Conservation (phyloP, 2,329 filamentous ascomycete genomes). For the Monosporascus sp. region DNA sequence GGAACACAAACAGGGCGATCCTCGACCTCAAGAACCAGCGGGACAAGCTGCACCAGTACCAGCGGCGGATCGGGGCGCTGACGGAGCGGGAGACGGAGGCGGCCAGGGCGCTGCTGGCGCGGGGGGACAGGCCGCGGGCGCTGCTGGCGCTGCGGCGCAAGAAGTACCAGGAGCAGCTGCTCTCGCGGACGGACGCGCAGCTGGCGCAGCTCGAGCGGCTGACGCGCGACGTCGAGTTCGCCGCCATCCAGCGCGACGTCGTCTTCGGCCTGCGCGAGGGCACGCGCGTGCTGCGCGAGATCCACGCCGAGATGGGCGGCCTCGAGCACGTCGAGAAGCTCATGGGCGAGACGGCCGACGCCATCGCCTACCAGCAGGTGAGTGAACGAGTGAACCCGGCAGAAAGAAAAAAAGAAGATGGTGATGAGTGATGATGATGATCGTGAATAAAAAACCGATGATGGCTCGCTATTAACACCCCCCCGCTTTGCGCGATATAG, state of each 20-base stretch:
- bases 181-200: constrained; percentile 86
- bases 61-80: constrained; percentile 79
- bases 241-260: constrained; percentile 94
- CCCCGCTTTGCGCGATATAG: constrained; percentile 36
- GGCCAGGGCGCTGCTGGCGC: constrained; percentile 74
- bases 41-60: constrained; percentile 95
- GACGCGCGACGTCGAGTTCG: constrained; percentile 88
- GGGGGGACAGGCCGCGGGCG: constrained; percentile 75
- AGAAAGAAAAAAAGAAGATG: too few species aligned
- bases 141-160: constrained; percentile 86
- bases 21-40: constrained; percentile 97
- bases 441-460: too few species aligned
- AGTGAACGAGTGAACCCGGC: not conserved
- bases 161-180: constrained; percentile 91
- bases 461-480: not conserved
- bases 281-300: constrained; percentile 81
- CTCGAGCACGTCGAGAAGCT: constrained; percentile 91
- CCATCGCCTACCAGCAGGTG: constrained; percentile 85
- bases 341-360: constrained; percentile 88
- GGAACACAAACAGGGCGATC: constrained; percentile 64
- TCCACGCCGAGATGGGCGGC: constrained; percentile 93
- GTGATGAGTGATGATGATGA: too few species aligned
- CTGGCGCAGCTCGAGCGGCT: constrained; percentile 90
- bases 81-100: constrained; percentile 85
- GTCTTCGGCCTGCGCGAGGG: constrained; percentile 89